Evolutionary conservation across 768 basidiomycete genomes (phyloP).

Genomic region (Strobilomyces confusus): DNA sequence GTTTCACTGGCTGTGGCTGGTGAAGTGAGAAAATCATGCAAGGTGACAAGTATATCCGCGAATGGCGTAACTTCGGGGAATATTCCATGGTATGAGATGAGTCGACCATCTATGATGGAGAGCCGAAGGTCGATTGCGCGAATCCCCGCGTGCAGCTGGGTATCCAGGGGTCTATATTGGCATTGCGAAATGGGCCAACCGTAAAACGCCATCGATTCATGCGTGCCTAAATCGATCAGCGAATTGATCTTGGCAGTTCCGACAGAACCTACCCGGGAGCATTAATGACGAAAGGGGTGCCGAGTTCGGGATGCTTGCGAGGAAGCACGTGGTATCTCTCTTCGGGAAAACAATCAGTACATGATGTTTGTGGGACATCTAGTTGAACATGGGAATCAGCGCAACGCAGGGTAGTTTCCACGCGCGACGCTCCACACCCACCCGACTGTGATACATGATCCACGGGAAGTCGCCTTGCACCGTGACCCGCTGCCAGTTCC

Average conservation of each 20-base stretch:
- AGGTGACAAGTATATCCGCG: conserved; percentile 52
- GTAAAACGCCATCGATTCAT: conserved; percentile 63
- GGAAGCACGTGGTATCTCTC: conserved; percentile 54
- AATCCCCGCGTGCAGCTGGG: conserved; percentile 74
- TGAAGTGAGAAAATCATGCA: conserved; percentile 62
- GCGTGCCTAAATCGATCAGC: conserved; percentile 6
- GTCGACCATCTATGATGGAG: conserved; percentile 53
- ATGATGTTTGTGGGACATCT: conserved; percentile 46
- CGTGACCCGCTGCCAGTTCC: conserved; percentile 45
- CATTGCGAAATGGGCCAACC: conserved; percentile 88
- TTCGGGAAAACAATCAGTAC: conserved; percentile 56
- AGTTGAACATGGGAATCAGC: conserved; percentile 5
- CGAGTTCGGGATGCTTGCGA: conserved; percentile 60
- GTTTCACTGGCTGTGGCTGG: conserved; percentile 62
- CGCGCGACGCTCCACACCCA: conserved; percentile 40
- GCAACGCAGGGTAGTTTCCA: neutral
- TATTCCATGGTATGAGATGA: conserved; percentile 78
- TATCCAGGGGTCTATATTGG: conserved; percentile 58
- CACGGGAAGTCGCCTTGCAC: conserved; percentile 49
- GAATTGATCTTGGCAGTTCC: conserved; percentile 29
- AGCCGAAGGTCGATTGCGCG: conserved; percentile 82
- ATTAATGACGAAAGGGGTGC: conserved; percentile 68
- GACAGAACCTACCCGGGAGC: conserved; percentile 60
- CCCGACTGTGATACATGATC: conserved; percentile 53
- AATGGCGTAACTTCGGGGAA: conserved; percentile 71